Evolutionary conservation across 2,329 filamentous ascomycete species (phyloP).

Genomic region (Fusarium annulatum): DNA sequence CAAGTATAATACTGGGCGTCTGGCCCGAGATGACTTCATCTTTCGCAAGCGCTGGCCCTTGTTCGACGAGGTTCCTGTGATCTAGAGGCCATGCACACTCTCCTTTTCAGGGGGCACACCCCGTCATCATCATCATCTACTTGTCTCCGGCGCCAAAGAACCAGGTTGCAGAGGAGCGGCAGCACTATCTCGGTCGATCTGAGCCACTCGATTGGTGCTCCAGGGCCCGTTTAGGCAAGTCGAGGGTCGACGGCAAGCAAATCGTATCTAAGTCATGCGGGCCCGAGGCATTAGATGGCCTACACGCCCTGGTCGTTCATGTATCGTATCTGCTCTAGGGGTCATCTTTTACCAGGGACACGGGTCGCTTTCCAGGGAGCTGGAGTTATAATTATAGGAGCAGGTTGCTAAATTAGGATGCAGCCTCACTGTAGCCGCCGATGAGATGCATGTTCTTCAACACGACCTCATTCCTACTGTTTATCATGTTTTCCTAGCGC

Average conservation of each 20-base stretch:
- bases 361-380: conserved; percentile 1
- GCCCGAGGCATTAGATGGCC: conserved; percentile 11
- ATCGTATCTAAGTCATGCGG: conserved; percentile 15
- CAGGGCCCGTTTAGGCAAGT: conserved; percentile 30
- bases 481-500: conserved; percentile 26
- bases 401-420: conserved; percentile 52
- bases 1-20: conserved; percentile 33
- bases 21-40: conserved; percentile 29
- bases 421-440: conserved; percentile 52
- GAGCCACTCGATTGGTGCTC: conserved; percentile 32
- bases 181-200: conserved; percentile 30
- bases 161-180: conserved; percentile 22
- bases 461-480: conserved; percentile 31
- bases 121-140: not conserved
- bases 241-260: conserved; percentile 11
- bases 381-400: conserved; percentile 32
- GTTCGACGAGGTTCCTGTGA: conserved; percentile 32
- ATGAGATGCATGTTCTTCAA: conserved; percentile 47
- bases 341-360: not conserved
- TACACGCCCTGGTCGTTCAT: conserved; percentile 23
- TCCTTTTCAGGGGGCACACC: conserved; percentile 17
- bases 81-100: conserved; percentile 21
- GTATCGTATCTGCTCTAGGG: conserved; percentile 9
- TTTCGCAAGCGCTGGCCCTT: conserved; percentile 13
- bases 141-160: conserved; percentile 26